Evolutionary conservation across 2,329 filamentous ascomycete genomes (phyloP), one percentile per base, ranked within the genome.

Genomic region (Aphanocladium album): DNA sequence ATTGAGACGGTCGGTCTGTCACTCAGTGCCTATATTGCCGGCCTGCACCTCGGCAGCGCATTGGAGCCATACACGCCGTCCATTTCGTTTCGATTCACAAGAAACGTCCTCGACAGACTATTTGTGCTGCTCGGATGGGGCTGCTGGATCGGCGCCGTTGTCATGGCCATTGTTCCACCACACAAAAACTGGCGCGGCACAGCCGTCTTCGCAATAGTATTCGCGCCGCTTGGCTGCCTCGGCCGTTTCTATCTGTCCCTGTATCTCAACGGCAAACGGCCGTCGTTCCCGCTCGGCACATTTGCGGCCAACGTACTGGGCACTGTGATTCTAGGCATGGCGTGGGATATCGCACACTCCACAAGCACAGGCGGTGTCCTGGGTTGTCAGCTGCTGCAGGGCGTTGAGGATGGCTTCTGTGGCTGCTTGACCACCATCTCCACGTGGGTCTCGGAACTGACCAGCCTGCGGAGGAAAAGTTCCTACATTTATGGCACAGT

Each of bases 251-350:
- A 91, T 70, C 73, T 83, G 1, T 89, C 89, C 0, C 70, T 89
- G 7, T 73, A 78, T 25, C 81, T 96, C n/a, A 97, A 97, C 67
- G 77, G 82, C 0, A 79, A 84, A 21, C 66, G 85, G 0, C 73
- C 85, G 0, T 76, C 81, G 0, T 97, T 97, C 66, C 93, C 93
- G 0, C 73, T 97, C 0, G 93, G 93, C 2, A 98, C 93, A 0
- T 96, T 97, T 67, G 75, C 78, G 0, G 91, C 89, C 30, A 98
- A 98, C 68, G 79, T 96, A 5, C 71, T 88, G 16, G 93, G 93
- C 5, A 92, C 90, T 0, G 82, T 82, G 0, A 73, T 96, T 17
- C 73, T 96, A 54, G 92, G 85, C 16, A 87, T 91, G 81, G 83
- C 86, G 33, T 96, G 84, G 77, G 89, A 96, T 69, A 76, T 96